These are phyloP conservation scores for Talaromyces islandicus DNA, from an alignment of 2,329 filamentous ascomycete species.

Conservation along the genomic window DNA sequence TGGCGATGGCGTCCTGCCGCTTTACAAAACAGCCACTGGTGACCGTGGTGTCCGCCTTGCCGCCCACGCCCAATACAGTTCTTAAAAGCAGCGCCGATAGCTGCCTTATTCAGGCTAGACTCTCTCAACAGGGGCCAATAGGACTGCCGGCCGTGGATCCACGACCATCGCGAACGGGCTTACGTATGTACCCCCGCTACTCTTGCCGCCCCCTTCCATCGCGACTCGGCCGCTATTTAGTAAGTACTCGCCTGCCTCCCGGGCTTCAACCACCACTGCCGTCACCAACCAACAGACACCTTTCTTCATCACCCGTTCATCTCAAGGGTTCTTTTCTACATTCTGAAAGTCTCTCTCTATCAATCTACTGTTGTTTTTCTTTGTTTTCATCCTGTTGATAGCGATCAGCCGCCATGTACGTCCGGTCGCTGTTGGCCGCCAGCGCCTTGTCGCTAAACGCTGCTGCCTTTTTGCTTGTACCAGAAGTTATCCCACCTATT, in stretches of 20 bases:
- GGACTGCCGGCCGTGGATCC: neutral
- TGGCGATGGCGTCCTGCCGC: neutral
- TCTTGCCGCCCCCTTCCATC: conserved; percentile 3
- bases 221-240: neutral
- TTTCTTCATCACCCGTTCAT: neutral
- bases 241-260: neutral
- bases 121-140: neutral
- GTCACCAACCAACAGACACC: neutral
- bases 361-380: neutral
- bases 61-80: neutral
- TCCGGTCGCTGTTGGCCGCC: conserved; percentile 30
- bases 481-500: conserved; percentile 21
- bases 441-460: conserved; percentile 29
- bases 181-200: conserved; percentile 5
- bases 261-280: neutral
- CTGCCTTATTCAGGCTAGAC: neutral
- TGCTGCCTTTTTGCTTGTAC: conserved; percentile 33
- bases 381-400: neutral
- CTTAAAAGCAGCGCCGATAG: neutral
- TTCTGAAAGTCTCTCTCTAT: neutral
- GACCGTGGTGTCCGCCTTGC: neutral
- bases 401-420: conserved; percentile 20
- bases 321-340: neutral
- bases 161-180: neutral
- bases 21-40: neutral